phyloP scores from a whole-genome alignment of 2,329 filamentous ascomycete genomes.

The Calonectria pauciramosa region DNA sequence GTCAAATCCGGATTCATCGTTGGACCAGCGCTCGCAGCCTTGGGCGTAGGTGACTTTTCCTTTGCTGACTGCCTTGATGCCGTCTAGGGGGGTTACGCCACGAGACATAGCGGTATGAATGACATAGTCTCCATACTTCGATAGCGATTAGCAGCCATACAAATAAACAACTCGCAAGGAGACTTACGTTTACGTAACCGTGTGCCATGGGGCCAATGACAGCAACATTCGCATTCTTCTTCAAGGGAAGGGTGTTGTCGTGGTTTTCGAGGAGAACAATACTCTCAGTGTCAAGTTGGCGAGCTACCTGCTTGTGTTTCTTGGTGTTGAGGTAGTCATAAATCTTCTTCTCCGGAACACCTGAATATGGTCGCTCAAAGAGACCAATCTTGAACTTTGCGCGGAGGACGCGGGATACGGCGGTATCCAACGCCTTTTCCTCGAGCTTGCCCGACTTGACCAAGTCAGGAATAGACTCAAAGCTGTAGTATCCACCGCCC shows the following conservation, averaged over 20 bases:
- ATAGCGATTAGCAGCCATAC: conserved; percentile 22
- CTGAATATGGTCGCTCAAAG: conserved; percentile 78
- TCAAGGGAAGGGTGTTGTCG: conserved; percentile 64
- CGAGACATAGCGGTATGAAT: conserved; percentile 73
- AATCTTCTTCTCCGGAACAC: conserved; percentile 68
- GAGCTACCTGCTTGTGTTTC: conserved; percentile 69
- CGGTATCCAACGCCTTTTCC: conserved; percentile 71
- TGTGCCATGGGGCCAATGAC: conserved; percentile 84
- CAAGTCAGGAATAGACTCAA: conserved; percentile 74
- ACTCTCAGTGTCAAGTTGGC: conserved; percentile 74
- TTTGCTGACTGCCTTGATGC: conserved; percentile 72
- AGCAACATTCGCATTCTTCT: conserved; percentile 76
- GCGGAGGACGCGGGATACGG: conserved; percentile 74
- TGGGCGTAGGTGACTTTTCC: conserved; percentile 75
- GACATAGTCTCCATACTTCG: conserved; percentile 78
- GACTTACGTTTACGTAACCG: conserved; percentile 75
- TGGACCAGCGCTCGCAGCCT: conserved; percentile 81
- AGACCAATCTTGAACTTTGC: conserved; percentile 79
- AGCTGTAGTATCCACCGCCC: conserved; percentile 82
- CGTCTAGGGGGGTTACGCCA: conserved; percentile 78
- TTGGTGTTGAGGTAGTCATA: conserved; percentile 72
- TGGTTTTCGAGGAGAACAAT: conserved; percentile 74
- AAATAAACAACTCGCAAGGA: not conserved
- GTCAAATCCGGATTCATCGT: conserved; percentile 75
- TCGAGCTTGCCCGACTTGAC: conserved; percentile 73